phyloP scores from a whole-genome alignment of 352 stramenopile species.

The Pythium biforme region DNA sequence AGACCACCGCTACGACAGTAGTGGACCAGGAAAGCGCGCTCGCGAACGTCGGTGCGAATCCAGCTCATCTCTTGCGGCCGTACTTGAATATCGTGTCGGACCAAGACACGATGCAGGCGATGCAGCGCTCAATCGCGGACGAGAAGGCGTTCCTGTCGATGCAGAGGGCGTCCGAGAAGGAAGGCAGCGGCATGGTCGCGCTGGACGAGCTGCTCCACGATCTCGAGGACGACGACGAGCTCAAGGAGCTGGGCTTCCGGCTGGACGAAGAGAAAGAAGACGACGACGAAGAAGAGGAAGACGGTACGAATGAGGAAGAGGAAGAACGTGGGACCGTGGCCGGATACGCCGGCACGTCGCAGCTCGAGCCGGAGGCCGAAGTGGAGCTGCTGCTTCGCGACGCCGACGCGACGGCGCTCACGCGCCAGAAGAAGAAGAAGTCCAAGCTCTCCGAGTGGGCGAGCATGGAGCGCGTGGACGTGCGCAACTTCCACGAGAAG shows the following conservation, averaged over 20 bases:
- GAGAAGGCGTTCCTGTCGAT: conserved; percentile 65
- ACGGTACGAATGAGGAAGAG: background rate
- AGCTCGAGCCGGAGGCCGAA: conserved; percentile 46
- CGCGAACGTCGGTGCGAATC: conserved; percentile 57
- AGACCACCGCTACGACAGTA: background rate
- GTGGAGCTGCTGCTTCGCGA: conserved; percentile 52
- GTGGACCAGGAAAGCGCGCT: conserved; percentile 13
- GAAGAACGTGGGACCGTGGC: conserved; percentile 4
- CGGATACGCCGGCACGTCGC: background rate
- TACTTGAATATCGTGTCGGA: conserved; percentile 70
- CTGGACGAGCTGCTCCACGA: conserved; percentile 70
- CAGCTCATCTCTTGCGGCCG: conserved; percentile 47
- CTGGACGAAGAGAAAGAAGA: conserved; percentile 38
- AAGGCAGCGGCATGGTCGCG: conserved; percentile 53
- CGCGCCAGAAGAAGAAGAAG: conserved; percentile 26
- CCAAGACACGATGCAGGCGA: conserved; percentile 44
- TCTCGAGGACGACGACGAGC: conserved; percentile 66
- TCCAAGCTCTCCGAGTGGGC: conserved; percentile 60
- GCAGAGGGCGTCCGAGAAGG: conserved; percentile 32
- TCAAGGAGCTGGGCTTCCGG: conserved; percentile 58
- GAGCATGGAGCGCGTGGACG: conserved; percentile 62
- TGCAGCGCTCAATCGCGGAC: conserved; percentile 56
- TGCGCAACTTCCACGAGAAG: conserved; percentile 83
- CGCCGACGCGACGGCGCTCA: conserved; percentile 1
- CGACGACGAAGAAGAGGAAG: conserved; percentile 8